Conservation (phyloP, 2,329 filamentous ascomycete genomes). For the Fusarium devonianum region DNA sequence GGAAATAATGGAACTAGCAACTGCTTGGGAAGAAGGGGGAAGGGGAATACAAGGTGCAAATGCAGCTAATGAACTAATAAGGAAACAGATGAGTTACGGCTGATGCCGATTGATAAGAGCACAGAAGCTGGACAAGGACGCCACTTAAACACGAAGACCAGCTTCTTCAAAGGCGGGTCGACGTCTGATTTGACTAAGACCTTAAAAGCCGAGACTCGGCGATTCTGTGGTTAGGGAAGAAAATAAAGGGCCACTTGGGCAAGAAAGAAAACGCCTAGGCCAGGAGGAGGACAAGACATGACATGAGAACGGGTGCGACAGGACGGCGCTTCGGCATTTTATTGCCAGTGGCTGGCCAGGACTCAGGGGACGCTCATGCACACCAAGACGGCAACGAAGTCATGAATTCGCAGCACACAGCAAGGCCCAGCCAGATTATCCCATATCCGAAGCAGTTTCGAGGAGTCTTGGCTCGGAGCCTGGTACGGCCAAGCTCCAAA, state of each 20-base stretch:
- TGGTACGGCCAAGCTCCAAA: conserved; percentile 31
- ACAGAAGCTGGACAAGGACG: conserved; percentile 7
- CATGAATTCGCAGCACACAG: no score
- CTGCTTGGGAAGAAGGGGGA: conserved; percentile 27
- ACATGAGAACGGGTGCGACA: conserved; percentile 24
- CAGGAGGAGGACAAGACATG: conserved; percentile 13
- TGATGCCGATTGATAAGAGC: conserved; percentile 26
- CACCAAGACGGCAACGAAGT: conserved; percentile 16
- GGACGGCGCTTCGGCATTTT: conserved; percentile 26
- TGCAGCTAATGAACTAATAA: conserved; percentile 1
- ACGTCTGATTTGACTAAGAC: conserved; percentile 3
- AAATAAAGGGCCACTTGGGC: conserved; percentile 33
- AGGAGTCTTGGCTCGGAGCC: conserved; percentile 30
- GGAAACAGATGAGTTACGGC: conserved; percentile 13
- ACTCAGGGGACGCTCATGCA: conserved; percentile 26
- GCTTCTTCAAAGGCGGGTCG: conserved; percentile 25
- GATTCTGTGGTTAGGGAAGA: conserved; percentile 18
- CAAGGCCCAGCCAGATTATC: conserved; percentile 3
- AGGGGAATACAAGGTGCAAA: background rate
- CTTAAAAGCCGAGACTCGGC: conserved; percentile 16
- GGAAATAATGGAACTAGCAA: conserved; percentile 15
- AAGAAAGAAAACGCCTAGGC: conserved; percentile 16
- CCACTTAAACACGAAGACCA: conserved; percentile 34
- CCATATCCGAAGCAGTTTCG: conserved; percentile 16
- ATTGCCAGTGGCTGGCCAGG: conserved; percentile 13